Conservation (phyloP, 768 basidiomycete species). For the Clavaria fumosa region DNA sequence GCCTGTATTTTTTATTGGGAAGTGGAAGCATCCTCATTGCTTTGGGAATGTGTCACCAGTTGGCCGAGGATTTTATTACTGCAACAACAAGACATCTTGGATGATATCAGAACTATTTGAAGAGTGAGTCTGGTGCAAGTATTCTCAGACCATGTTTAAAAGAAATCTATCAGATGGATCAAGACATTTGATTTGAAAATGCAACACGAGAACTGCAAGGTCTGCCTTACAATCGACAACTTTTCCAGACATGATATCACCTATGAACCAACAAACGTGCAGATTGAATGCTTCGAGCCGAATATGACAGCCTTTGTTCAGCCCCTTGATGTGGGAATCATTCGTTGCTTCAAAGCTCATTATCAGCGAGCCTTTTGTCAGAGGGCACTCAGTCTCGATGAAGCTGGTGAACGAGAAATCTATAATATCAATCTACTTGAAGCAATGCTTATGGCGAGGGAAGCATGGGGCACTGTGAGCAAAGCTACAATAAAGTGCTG, state of each 20-base stretch:
- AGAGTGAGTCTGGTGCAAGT: constrained; percentile 15
- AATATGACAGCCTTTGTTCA: constrained; percentile 25
- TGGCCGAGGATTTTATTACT: constrained; percentile 21
- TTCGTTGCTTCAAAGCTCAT: too few species aligned
- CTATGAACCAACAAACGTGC: constrained; percentile 17
- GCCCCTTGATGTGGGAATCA: constrained; percentile 23
- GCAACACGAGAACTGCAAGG: constrained; percentile 10
- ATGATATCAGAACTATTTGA: constrained; percentile 23
- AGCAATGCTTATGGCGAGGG: too few species aligned
- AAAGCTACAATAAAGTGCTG: too few species aligned
- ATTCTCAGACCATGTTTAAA: neutral
- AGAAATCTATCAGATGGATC: constrained; percentile 13
- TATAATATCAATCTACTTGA: constrained; percentile 20
- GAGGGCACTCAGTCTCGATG: constrained; percentile 18
- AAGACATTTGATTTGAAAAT: constrained; percentile 15
- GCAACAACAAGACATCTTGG: constrained; percentile 24
- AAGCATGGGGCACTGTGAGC: too few species aligned
- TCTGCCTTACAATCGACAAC: constrained; percentile 19
- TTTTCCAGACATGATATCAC: constrained; percentile 18
- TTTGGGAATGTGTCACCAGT: constrained; percentile 16
- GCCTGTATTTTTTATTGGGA: constrained; percentile 21
- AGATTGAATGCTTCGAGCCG: constrained; percentile 17
- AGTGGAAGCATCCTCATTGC: constrained; percentile 15
- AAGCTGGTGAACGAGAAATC: constrained; percentile 18
- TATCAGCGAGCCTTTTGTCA: constrained; percentile 17